phyloP scores from a whole-genome alignment of 2,329 filamentous ascomycete genomes.

The Hymenotorrendiella dingleyae region DNA sequence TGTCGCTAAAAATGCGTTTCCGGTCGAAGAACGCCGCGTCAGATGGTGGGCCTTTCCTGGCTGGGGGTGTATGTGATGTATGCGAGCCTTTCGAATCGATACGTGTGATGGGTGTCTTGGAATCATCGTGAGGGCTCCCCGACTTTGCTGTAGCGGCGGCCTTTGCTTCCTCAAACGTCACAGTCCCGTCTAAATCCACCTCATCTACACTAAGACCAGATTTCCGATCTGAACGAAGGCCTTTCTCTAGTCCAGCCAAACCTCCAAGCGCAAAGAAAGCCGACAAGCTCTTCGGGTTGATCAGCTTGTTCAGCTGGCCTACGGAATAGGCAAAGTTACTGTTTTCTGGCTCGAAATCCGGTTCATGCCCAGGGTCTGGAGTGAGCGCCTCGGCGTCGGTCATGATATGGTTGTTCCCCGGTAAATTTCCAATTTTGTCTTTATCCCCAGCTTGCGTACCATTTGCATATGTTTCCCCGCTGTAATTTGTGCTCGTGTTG shows the following conservation, averaged over 20 bases:
- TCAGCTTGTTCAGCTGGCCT: constrained; percentile 68
- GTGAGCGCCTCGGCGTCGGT: constrained; percentile 39
- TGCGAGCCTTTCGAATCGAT: constrained; percentile 17
- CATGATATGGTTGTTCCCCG: constrained; percentile 41
- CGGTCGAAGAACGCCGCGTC: constrained; percentile 50
- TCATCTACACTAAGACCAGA: constrained; percentile 69
- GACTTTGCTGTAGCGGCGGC: constrained; percentile 23
- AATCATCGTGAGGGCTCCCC: constrained; percentile 14
- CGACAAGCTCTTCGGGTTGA: constrained; percentile 72
- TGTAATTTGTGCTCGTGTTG: constrained; percentile 38
- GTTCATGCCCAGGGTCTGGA: constrained; percentile 67
- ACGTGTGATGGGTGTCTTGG: constrained; percentile 27
- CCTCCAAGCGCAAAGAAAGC: constrained; percentile 74
- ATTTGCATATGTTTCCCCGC: constrained; percentile 37
- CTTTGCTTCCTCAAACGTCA: constrained; percentile 61
- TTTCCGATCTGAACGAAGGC: constrained; percentile 58
- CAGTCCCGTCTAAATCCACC: constrained; percentile 51
- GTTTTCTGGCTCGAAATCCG: constrained; percentile 59
- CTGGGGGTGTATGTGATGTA: background rate
- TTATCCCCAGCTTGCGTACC: constrained; percentile 36
- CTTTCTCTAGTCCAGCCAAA: constrained; percentile 65
- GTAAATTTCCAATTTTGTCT: constrained; percentile 34
- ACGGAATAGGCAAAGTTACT: constrained; percentile 70
- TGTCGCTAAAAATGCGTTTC: constrained; percentile 63
- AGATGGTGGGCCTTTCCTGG: constrained; percentile 4